Evolutionary conservation across 75 land plant genomes (phyloP).

Genomic region (Chamaecyparis obtusa): DNA sequence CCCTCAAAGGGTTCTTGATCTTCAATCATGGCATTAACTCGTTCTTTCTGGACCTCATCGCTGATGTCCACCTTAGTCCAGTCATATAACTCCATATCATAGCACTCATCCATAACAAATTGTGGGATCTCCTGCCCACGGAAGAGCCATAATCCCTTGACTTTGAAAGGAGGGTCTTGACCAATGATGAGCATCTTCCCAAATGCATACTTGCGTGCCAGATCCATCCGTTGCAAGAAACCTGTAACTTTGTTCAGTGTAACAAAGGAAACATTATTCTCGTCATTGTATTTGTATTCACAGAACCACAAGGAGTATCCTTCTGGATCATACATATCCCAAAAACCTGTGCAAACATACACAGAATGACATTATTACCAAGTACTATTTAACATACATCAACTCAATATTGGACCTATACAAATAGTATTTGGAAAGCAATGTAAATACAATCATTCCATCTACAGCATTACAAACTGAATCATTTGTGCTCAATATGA

Average conservation of each 20-base stretch:
- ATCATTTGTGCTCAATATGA: neutral
- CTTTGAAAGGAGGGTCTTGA: constrained; percentile 70
- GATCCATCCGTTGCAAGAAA: constrained; percentile 92
- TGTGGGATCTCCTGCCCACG: constrained; percentile 84
- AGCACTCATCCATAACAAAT: constrained; percentile 84
- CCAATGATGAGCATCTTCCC: constrained; percentile 95
- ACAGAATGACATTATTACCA: neutral
- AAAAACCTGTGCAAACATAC: constrained; percentile 63
- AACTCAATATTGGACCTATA: neutral
- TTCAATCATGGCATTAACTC: constrained; percentile 88
- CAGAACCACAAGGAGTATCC: constrained; percentile 99
- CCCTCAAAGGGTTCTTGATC: constrained; percentile 89
- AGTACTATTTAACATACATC: neutral
- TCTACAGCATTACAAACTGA: neutral
- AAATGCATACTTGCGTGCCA: constrained; percentile 89
- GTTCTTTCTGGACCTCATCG: constrained; percentile 86
- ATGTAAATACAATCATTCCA: neutral
- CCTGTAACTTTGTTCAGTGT: constrained; percentile 96
- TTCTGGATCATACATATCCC: constrained; percentile 99
- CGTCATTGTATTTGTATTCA: constrained; percentile 95
- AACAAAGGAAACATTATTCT: constrained; percentile 89
- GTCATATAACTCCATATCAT: constrained; percentile 88
- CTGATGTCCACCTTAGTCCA: constrained; percentile 86
- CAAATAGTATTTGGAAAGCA: neutral
- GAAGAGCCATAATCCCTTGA: constrained; percentile 97